phyloP scores from a whole-genome alignment of 2,329 filamentous ascomycete genomes.

The Ceratocystis alfenasii region DNA sequence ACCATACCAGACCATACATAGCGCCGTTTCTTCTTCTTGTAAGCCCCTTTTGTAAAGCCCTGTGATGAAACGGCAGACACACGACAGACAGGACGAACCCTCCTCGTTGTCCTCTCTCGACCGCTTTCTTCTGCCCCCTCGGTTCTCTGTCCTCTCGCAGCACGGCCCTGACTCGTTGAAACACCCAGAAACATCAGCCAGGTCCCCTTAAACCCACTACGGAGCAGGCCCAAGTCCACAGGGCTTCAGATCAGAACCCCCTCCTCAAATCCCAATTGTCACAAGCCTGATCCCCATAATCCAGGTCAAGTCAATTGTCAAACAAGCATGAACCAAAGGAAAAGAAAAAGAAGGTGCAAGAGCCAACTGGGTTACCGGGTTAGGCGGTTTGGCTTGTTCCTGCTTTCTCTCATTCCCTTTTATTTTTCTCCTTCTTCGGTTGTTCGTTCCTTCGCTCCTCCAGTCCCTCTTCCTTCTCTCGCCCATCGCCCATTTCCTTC shows the following conservation, averaged over 20 bases:
- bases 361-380: neutral
- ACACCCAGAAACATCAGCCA: neutral
- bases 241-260: too few species aligned
- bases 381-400: neutral
- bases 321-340: conserved; percentile 1
- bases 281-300: neutral
- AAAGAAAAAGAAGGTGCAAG: conserved; percentile 4
- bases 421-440: neutral
- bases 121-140: neutral
- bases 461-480: neutral
- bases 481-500: too few species aligned
- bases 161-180: neutral
- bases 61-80: neutral
- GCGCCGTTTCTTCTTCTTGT: neutral
- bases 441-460: neutral
- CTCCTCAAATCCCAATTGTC: neutral
- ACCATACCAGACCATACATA: too few species aligned
- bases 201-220: too few species aligned
- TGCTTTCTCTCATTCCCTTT: neutral
- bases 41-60: neutral
- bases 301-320: too few species aligned
- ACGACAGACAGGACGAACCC: neutral
- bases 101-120: neutral
- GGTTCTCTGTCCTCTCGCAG: too few species aligned
- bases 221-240: neutral